Base-by-base conservation (phyloP, 2,329 filamentous ascomycete genomes). In the Aspergillus aculeatus region DNA sequence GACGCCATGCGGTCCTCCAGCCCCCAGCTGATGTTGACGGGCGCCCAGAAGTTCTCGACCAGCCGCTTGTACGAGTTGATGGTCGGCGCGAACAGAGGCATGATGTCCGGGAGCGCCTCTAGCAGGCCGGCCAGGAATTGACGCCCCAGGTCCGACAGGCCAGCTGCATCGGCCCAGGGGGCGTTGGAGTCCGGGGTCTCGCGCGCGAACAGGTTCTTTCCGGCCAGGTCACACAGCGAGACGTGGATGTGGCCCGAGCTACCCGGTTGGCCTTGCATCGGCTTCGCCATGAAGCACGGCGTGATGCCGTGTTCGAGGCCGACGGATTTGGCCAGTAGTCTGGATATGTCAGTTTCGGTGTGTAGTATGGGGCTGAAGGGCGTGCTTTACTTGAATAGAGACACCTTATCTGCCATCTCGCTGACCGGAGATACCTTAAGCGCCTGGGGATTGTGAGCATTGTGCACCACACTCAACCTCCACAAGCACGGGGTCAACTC, bases 11-110 rank as follows among this genome's bases (percentile, higher is more conserved):
- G 90, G 75, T 98, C 93, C 76, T 98, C 94, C 3, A 96, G 80
- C 0, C 94, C 94, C 94, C 94, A 98, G 0, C 91, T 96, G 0
- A 98, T 93, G 0, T 93, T 96, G 2, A 98, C 93, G 0, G 94
- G 94, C 0, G 94, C 94, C 94, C 94, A 98, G 78, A 96, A 98
- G 79, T 98, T 98, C 80, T 98, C 94, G 2, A 98, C 94, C 0
- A 98, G 84, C 2, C 94, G 88, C 80, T 98, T 98, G 82, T 98
- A 98, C 60, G 90, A 96, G 83, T 98, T 98, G 70, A 98, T 86
- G 0, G 91, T 98, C 0, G 94, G 94, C 0, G 94, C 94, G 19
- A 98, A 82, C 54, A 98, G 82, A 1, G 94, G 94, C 94, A 98
- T 98, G 66, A 97, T 86, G 71, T 96, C 91, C 1, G 94, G 91